phyloP scores from a whole-genome alignment of 768 basidiomycete species.

The Hygrocybe punicea region DNA sequence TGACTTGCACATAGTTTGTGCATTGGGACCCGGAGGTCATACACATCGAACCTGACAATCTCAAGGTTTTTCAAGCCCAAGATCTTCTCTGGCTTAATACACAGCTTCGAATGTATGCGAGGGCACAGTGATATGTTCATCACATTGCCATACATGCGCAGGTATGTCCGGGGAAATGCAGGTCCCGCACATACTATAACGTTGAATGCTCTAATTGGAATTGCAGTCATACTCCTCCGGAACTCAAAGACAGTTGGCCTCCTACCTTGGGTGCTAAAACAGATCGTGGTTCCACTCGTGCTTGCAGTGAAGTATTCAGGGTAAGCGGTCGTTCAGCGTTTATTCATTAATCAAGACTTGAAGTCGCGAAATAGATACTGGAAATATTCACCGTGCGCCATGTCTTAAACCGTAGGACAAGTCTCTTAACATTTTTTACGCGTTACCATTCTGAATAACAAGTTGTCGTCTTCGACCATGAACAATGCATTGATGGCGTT shows the following conservation, averaged over 20 bases:
- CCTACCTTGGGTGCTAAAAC: slow-evolving; percentile 39
- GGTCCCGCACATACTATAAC: neutral
- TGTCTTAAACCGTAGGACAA: too few species aligned
- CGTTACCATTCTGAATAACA: too few species aligned
- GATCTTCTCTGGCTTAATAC: slow-evolving; percentile 29
- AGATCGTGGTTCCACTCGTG: slow-evolving; percentile 35
- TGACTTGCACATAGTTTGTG: too few species aligned
- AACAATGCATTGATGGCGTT: too few species aligned
- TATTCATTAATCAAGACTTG: too few species aligned
- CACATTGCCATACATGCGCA: slow-evolving; percentile 36
- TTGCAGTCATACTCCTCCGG: slow-evolving; percentile 38
- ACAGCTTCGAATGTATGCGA: slow-evolving; percentile 30
- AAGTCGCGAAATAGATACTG: too few species aligned
- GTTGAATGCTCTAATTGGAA: neutral
- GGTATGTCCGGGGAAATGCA: too few species aligned
- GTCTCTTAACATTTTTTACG: too few species aligned
- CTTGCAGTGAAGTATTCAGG: slow-evolving; percentile 35
- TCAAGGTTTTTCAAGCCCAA: slow-evolving; percentile 26
- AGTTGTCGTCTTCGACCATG: too few species aligned
- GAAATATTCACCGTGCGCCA: slow-evolving; percentile 33
- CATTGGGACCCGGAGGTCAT: too few species aligned
- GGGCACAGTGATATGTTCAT: slow-evolving; percentile 32
- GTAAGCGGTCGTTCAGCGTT: slow-evolving; percentile 30
- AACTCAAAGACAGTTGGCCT: slow-evolving; percentile 37
- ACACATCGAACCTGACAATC: too few species aligned